Percentiles rank a stretch among this genome's conserved stretches.
Evolutionary conservation across 345 rosid genomes (phyloP).

Genomic region (Orychophragmus violaceus): DNA sequence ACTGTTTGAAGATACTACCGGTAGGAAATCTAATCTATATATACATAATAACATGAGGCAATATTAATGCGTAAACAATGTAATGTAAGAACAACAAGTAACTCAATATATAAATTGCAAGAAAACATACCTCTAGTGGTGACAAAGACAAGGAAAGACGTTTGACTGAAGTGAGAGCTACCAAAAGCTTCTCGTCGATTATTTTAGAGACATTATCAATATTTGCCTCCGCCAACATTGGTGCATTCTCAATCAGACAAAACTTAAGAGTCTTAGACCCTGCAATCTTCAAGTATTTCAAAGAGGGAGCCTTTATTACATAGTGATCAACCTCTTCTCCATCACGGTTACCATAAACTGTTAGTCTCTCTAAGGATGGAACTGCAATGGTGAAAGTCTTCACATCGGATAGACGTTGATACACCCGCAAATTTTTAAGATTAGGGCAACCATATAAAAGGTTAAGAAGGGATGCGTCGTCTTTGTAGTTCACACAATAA

Average conservation of each 20-base stretch:
- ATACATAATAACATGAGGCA: not conserved
- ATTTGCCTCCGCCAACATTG: not conserved
- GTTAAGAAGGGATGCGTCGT: not conserved
- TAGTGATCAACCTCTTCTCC: not conserved
- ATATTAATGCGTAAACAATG: not conserved
- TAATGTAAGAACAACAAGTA: not conserved
- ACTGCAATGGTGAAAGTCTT: not conserved
- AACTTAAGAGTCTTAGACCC: not conserved
- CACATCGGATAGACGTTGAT: too few relatives aligned
- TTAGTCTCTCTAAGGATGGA: conserved; percentile 1
- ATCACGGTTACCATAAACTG: not conserved
- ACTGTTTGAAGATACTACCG: not conserved
- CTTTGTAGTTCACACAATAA: not conserved
- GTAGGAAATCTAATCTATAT: not conserved
- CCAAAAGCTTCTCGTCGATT: not conserved
- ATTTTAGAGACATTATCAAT: not conserved
- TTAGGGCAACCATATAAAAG: conserved; percentile 2
- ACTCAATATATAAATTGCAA: not conserved
- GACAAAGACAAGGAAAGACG: not conserved
- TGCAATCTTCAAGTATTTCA: not conserved
- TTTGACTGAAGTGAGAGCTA: not conserved
- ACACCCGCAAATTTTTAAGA: not conserved
- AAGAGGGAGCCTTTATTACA: not conserved
- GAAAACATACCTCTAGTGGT: not conserved
- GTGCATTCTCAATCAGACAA: not conserved